Evolutionary conservation across 352 stramenopile species (phyloP), one percentile per base, ranked within the genome.

Genomic region (Globisporangium acanthophoron): DNA sequence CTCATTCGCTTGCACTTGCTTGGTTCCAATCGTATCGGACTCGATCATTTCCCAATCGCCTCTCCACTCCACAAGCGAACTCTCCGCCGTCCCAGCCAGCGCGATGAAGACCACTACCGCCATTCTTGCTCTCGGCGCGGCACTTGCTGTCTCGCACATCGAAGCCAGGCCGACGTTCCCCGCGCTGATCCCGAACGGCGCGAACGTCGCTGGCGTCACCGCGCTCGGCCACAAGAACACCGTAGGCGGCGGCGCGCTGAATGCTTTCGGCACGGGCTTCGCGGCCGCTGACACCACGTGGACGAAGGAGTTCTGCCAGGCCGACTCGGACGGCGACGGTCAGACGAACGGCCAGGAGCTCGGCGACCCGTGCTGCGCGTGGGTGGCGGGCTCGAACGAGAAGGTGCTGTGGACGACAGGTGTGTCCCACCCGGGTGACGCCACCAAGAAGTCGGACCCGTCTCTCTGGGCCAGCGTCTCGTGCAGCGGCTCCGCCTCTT

Each of bases 291-390:
- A 54, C 3, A 37, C 58, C 35, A 52, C 39, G 41, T 81, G 70
- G 73, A 81, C 58, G n/a, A 58, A 60, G 13, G 62, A 66, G 7
- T 54, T 81, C 20, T 81, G 73, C 62, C 62, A 77, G 43, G 54
- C 54, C 15, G 70, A 78, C 56, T 67, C 66, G n/a, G 66, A 73
- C 20, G 58, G 58, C 43, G 77, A 87, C 47, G 73, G 73, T 11
- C 56, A 67, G 33, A 86, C 69, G 15, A 87, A 87, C 61, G 76
- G 76, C 13, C 57, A 80, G 55, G 77, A 87, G 49, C 67, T 87
- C 9, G 77, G 76, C 15, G 77, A 87, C 56, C 77, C 73, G 9
- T 62, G 67, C 59, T 87, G 77, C 33, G 59, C 75, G 43, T 59
- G 61, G 60, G 39, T 57, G 6, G 37, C 13, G 6, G 33, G 24